phyloP scores from a whole-genome alignment of 139 green algal genomes.

The Zygnema circumcarinatum region DNA sequence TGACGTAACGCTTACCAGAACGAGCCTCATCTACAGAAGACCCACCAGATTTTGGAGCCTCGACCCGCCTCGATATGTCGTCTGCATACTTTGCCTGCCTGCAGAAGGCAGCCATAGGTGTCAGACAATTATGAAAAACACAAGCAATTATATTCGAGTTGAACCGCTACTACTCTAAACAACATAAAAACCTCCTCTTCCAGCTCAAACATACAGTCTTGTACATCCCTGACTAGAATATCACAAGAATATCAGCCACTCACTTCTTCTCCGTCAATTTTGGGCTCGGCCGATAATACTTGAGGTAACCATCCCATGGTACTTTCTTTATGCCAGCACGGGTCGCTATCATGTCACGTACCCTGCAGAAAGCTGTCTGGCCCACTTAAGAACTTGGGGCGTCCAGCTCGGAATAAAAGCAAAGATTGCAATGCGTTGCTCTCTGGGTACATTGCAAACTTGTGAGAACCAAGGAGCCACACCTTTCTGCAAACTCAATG shows the following conservation, averaged over 20 bases:
- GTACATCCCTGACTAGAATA: neutral
- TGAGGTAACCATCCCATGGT: slow-evolving; percentile 96
- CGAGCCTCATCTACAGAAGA: neutral
- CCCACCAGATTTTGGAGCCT: neutral
- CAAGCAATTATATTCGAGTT: neutral
- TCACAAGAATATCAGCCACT: neutral
- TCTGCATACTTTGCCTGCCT: neutral
- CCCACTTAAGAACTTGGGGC: too few relatives aligned
- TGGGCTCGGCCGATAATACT: slow-evolving; percentile 95
- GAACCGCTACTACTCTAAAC: neutral
- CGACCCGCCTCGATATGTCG: neutral
- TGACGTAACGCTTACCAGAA: neutral
- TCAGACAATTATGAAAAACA: neutral
- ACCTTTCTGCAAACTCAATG: slow-evolving; percentile 84
- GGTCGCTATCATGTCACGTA: slow-evolving; percentile 83
- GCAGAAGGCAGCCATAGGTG: neutral
- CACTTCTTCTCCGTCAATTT: slow-evolving; percentile 85
- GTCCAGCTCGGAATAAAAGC: too few relatives aligned
- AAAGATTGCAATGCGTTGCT: too few relatives aligned
- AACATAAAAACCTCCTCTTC: neutral
- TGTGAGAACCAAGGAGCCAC: neutral
- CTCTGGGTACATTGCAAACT: too few relatives aligned
- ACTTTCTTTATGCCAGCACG: slow-evolving; percentile 68
- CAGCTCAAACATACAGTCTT: neutral
- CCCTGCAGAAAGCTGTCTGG: slow-evolving; percentile 54